These are phyloP conservation scores for Fremontodendron californicum DNA, from an alignment of 345 rosid genomes.

Conservation along the genomic window DNA sequence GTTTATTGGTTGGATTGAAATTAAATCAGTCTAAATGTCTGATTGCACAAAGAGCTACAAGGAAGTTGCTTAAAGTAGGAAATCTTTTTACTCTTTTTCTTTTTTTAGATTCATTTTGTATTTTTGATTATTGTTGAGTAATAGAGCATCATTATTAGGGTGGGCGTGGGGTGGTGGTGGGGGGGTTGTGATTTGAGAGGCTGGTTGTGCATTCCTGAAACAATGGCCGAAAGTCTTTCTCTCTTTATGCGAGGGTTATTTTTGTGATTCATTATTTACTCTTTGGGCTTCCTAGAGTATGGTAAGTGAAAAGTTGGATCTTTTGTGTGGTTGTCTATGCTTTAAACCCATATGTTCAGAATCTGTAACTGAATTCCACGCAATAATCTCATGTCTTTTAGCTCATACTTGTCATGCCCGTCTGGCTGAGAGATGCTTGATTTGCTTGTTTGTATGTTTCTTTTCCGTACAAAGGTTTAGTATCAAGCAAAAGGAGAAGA, in stretches of 20 bases:
- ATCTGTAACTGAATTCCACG: background rate
- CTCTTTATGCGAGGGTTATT: too few species aligned
- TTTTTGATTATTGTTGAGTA: too few species aligned
- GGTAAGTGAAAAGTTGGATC: background rate
- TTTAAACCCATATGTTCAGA: background rate
- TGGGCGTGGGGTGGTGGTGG: too few species aligned
- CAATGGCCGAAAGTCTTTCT: too few species aligned
- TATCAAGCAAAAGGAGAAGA: slow-evolving; percentile 91
- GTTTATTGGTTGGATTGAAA: background rate
- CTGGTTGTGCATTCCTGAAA: too few species aligned
- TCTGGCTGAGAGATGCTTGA: slow-evolving; percentile 6
- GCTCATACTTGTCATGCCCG: slow-evolving; percentile 7
- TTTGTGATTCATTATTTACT: background rate
- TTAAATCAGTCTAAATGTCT: background rate
- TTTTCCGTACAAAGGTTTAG: slow-evolving; percentile 65
- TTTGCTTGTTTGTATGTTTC: slow-evolving; percentile 18
- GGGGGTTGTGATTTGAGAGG: too few species aligned
- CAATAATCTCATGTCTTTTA: background rate
- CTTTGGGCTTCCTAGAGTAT: background rate
- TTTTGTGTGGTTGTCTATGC: background rate
- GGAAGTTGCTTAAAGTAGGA: background rate
- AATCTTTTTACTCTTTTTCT: background rate
- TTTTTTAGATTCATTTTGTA: background rate
- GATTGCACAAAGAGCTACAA: background rate
- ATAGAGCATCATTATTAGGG: too few species aligned